Base-by-base conservation (phyloP, 495 filamentous ascomycete genomes). In the Hyaloscypha bicolor region DNA sequence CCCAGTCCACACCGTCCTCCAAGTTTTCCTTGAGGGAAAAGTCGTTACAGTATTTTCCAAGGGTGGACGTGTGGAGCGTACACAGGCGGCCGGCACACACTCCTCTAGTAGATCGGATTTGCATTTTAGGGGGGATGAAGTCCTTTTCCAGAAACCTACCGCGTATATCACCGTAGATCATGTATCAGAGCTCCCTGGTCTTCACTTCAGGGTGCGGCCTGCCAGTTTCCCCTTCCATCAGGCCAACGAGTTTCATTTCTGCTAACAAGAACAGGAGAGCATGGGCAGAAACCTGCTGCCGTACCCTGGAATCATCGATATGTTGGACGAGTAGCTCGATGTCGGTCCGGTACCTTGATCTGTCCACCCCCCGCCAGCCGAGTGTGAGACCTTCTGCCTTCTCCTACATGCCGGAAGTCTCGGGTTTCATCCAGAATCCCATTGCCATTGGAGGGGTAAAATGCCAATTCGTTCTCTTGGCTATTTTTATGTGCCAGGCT, bases 111-210 rank as follows among this genome's bases (percentile, higher is more conserved):
- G 8, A 48, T 48, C 16, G 6, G 42, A 48, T 48, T 48, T 48
- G 42, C 42, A 12, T 48, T 48, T 48, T 48, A 48, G 11, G 42
- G 35, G 35, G 35, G 35, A 37, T 12, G 35, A 37, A 37, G 35
- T 19, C 22, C 53, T 31, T n/a, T 56, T 56, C 53, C 53, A 56
- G 53, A 56, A 56, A 56, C 53, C 53, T 56, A 29, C 53, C 21
- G 22, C 19, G 53, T 56, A 25, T 9, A 56, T 56, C 53, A 30
- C 1, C 53, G 53, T 30, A 9, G 53, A 56, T 56, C 53, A 29
- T 29, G 53, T 56, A 56, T 56, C 53, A 56, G 53, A 56, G 21
- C 53, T 9, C 16, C 21, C 29, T 19, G 53, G 8, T 4, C 53
- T 30, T 29, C 53, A 56, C 29, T 25, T 16, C 8, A 56, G 16